Evolutionary conservation across 441 rosid genomes (phyloP), one percentile per base, ranked within the genome.

Genomic region (Populus trichocarpa): DNA sequence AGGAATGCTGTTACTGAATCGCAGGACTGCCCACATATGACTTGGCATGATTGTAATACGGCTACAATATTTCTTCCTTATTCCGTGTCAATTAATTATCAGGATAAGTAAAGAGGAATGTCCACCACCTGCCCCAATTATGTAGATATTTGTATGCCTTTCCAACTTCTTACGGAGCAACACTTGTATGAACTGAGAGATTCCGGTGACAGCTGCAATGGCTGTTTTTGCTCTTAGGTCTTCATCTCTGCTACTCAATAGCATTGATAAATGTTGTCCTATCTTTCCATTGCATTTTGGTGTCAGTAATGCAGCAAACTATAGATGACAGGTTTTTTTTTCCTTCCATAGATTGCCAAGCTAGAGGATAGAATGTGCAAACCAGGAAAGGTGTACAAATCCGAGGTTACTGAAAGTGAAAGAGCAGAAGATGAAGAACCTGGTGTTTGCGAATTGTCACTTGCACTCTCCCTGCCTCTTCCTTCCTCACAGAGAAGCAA

Each of bases 401-500:
- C 68, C 11, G 75, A 78, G 50, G 8, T 22, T 46, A 42, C 72
- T 77, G 81, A 46, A 63, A 63, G 84, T 50, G 81, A 71, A 50
- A 70, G 77, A 23, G 70, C 10, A 77, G 83, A 75, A 18, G 84
- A 81, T 0, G 83, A 84, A 70, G 84, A 50, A 2, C 77, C 4
- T 0, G 50, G 68, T 9, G 90, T 79, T 68, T 88, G 88, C 32
- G 91, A 85, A 74, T 84, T 95, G 33, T 91, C 92, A 0, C 72
- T 95, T 66, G 83, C 90, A 16, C 89, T 92, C 2, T 85, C 98
- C 13, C 65, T 90, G 77, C 89, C 81, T 0, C 83, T 68, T 11
- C 88, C 93, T 12, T 30, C 32, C 32, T 30, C 32, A 4, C 32
- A 30, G 32, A 30, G 32, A 30, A 30, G 32, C 32, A 30, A 30